Percentiles rank a stretch among this genome's conserved stretches.
These are phyloP conservation scores for Citrullus colocynthis DNA, from an alignment of 306 rosid genomes.

Conservation along the genomic window DNA sequence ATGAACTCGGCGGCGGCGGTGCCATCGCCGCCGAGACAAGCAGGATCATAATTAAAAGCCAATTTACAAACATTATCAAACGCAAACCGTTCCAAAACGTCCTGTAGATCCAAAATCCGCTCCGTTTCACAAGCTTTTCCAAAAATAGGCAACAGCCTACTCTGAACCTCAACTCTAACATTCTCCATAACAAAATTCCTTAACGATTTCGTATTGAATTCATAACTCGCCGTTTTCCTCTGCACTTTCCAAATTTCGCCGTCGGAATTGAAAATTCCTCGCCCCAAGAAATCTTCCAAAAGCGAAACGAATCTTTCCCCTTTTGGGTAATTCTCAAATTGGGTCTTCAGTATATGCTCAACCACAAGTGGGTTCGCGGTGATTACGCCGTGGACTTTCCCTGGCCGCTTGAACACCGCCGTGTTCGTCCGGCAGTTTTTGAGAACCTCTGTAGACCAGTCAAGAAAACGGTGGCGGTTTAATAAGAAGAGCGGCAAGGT, in stretches of 20 bases:
- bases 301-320: conserved; percentile 28
- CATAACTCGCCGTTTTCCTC: conserved; percentile 55
- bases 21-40: conserved; percentile 37
- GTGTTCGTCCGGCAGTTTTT: conserved; percentile 30
- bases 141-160: conserved; percentile 33
- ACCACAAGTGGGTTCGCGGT: conserved; percentile 55
- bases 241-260: conserved; percentile 46
- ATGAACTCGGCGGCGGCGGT: conserved; percentile 30
- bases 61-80: conserved; percentile 61
- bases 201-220: conserved; percentile 52
- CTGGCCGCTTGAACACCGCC: conserved; percentile 31
- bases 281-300: conserved; percentile 48
- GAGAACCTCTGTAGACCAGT: conserved; percentile 45
- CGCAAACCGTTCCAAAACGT: conserved; percentile 49
- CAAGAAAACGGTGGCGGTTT: conserved; percentile 49
- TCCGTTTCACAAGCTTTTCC: conserved; percentile 7
- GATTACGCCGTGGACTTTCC: conserved; percentile 19
- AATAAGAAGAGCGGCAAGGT: conserved; percentile 30
- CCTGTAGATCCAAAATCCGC: conserved; percentile 37
- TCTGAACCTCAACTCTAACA: conserved; percentile 30
- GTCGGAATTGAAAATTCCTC: conserved; percentile 61
- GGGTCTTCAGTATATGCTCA: conserved; percentile 46
- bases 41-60: conserved; percentile 48
- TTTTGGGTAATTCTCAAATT: conserved; percentile 59
- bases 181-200: conserved; percentile 38